phyloP scores from a whole-genome alignment of 2,329 filamentous ascomycete genomes.

The Diplodia scrobiculata region DNA sequence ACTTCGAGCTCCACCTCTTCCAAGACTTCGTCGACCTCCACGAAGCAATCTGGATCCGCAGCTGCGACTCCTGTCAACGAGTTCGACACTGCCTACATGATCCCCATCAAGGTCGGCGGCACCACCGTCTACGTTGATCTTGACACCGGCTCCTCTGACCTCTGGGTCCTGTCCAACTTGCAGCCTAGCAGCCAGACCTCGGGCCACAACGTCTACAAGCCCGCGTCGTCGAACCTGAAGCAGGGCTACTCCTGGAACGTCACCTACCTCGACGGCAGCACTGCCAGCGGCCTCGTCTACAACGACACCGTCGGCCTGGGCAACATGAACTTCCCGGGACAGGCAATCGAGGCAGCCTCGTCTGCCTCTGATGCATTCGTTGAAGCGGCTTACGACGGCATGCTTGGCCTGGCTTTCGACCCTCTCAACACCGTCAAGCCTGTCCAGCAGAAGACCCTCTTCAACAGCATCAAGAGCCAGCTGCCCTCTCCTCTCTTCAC shows the following conservation, averaged over 20 bases:
- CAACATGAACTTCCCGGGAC: constrained; percentile 58
- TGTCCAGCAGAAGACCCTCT: constrained; percentile 57
- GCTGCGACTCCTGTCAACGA: constrained; percentile 4
- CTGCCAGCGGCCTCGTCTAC: constrained; percentile 66
- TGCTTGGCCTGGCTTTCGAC: constrained; percentile 63
- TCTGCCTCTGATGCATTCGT: constrained; percentile 59
- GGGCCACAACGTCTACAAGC: constrained; percentile 62
- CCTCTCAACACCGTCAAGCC: constrained; percentile 61
- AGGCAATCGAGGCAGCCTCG: constrained; percentile 67
- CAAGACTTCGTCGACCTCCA: too few relatives aligned
- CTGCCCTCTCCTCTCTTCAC: constrained; percentile 61
- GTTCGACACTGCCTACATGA: constrained; percentile 46
- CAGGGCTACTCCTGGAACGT: constrained; percentile 60
- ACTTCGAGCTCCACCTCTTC: too few relatives aligned
- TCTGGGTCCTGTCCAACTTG: constrained; percentile 48
- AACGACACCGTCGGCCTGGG: constrained; percentile 65
- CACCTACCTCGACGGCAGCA: constrained; percentile 65
- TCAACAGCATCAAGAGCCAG: constrained; percentile 58
- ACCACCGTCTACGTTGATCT: constrained; percentile 60
- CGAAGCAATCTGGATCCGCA: background rate
- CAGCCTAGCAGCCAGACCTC: constrained; percentile 29
- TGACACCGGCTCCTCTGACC: constrained; percentile 69
- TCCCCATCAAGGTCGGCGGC: constrained; percentile 63
- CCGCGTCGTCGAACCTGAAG: constrained; percentile 42
- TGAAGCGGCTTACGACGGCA: constrained; percentile 55